These are phyloP conservation scores for Arthrobotrys sinensis DNA, from an alignment of 2,329 filamentous ascomycete genomes.

Conservation along the genomic window DNA sequence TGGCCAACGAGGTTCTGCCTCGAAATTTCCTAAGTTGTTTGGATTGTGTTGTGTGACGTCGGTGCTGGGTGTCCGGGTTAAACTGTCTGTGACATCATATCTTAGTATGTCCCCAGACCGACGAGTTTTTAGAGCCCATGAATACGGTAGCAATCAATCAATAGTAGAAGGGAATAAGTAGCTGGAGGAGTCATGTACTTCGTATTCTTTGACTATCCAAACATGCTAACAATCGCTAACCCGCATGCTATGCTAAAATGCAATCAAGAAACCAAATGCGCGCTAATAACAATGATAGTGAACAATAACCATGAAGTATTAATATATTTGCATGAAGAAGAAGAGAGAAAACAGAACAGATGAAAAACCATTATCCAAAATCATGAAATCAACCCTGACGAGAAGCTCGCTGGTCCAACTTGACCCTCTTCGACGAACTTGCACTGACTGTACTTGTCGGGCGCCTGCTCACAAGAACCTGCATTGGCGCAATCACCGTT, in stretches of 20 bases:
- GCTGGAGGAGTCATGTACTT: neutral
- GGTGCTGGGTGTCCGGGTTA: neutral
- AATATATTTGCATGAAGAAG: slow-evolving; percentile 24
- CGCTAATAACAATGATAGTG: slow-evolving; percentile 3
- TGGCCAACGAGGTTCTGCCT: neutral
- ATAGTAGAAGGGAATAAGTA: neutral
- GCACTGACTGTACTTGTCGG: slow-evolving; percentile 28
- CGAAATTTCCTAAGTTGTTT: slow-evolving; percentile 12
- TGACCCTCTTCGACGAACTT: slow-evolving; percentile 52
- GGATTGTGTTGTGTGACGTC: slow-evolving; percentile 45
- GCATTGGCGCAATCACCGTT: slow-evolving; percentile 93
- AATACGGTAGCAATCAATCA: neutral
- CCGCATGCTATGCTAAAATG: slow-evolving; percentile 9
- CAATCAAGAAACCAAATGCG: slow-evolving; percentile 10
- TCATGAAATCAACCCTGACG: slow-evolving; percentile 9
- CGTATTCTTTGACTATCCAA: slow-evolving; percentile 1
- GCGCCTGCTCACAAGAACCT: slow-evolving; percentile 81
- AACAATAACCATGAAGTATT: neutral
- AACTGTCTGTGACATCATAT: neutral
- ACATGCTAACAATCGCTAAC: neutral
- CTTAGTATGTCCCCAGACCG: neutral
- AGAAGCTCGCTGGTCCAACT: slow-evolving; percentile 26
- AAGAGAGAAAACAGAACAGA: slow-evolving; percentile 3
- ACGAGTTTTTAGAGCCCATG: neutral
- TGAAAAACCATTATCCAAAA: slow-evolving; percentile 2